Percentiles rank a stretch among this genome's conserved stretches.
Conservation (phyloP, 306 rosid genomes). For the Pachyrhizus erosus region DNA sequence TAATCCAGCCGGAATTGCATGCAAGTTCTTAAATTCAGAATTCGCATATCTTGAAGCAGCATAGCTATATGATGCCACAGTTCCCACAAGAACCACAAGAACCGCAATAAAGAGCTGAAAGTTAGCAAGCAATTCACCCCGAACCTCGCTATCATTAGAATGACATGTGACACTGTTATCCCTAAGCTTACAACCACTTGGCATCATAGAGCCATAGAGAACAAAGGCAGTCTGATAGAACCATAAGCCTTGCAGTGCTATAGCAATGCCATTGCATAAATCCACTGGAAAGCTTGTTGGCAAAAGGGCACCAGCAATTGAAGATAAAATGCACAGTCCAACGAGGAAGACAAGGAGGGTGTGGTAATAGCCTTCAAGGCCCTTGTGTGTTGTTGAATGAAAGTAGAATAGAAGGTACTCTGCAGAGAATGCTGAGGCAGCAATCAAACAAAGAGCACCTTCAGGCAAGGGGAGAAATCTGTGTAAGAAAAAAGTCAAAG, state of each 20-base stretch:
- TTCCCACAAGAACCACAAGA: conserved; percentile 65
- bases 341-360: conserved; percentile 75
- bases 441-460: conserved; percentile 80
- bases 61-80: conserved; percentile 59
- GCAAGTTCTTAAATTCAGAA: conserved; percentile 48
- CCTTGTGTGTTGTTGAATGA: conserved; percentile 91
- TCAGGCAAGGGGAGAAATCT: conserved; percentile 81
- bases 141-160: conserved; percentile 70
- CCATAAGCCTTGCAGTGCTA: conserved; percentile 96
- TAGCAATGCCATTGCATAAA: conserved; percentile 70
- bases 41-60: conserved; percentile 70
- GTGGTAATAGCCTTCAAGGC: conserved; percentile 94
- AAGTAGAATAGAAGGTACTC: conserved; percentile 93
- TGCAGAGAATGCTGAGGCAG: conserved; percentile 80
- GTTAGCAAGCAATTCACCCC: conserved; percentile 92
- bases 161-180: conserved; percentile 58
- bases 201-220: conserved; percentile 93
- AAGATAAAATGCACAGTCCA: conserved; percentile 76
- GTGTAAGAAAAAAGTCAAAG: conserved; percentile 7
- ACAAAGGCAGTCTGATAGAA: conserved; percentile 98
- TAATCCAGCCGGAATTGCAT: conserved; percentile 45
- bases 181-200: conserved; percentile 76
- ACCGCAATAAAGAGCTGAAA: conserved; percentile 77
- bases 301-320: conserved; percentile 71
- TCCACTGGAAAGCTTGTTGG: conserved; percentile 86